phyloP scores from a whole-genome alignment of 768 basidiomycete species.

The Trametes gibbosa region DNA sequence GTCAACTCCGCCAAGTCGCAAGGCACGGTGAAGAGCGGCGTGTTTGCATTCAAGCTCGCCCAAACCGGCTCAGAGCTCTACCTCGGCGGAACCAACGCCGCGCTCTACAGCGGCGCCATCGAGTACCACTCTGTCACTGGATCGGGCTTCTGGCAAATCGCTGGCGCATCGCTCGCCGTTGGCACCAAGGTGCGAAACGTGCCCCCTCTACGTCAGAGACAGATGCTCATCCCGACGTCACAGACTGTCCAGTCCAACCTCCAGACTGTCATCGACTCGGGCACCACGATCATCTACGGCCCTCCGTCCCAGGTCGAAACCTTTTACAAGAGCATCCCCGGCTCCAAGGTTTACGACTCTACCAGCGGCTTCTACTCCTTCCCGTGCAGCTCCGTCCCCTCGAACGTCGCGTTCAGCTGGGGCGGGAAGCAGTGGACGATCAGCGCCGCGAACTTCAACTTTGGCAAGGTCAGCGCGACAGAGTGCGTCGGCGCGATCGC shows the following conservation, averaged over 20 bases:
- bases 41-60: slow-evolving; percentile 31
- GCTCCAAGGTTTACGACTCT: slow-evolving; percentile 16
- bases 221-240: neutral
- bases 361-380: slow-evolving; percentile 25
- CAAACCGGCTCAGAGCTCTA: slow-evolving; percentile 30
- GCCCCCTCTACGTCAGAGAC: neutral
- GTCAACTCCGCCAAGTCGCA: slow-evolving; percentile 23
- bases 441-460: slow-evolving; percentile 28
- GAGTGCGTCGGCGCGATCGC: slow-evolving; percentile 28
- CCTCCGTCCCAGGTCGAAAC: slow-evolving; percentile 19
- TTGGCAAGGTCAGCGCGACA: slow-evolving; percentile 7
- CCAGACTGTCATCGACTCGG: slow-evolving; percentile 29
- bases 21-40: slow-evolving; percentile 18
- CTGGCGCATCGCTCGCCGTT: slow-evolving; percentile 9
- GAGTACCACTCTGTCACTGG: slow-evolving; percentile 26
- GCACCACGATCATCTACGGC: slow-evolving; percentile 33
- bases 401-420: slow-evolving; percentile 22
- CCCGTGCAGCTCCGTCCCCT: slow-evolving; percentile 20
- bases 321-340: slow-evolving; percentile 30
- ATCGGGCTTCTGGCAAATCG: slow-evolving; percentile 30
- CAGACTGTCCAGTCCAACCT: slow-evolving; percentile 8
- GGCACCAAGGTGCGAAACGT: slow-evolving; percentile 2
- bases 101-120: slow-evolving; percentile 34
- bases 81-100: slow-evolving; percentile 36
- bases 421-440: slow-evolving; percentile 22